These are phyloP conservation scores for Hura crepitans DNA, from an alignment of 441 rosid genomes.

Conservation along the genomic window DNA sequence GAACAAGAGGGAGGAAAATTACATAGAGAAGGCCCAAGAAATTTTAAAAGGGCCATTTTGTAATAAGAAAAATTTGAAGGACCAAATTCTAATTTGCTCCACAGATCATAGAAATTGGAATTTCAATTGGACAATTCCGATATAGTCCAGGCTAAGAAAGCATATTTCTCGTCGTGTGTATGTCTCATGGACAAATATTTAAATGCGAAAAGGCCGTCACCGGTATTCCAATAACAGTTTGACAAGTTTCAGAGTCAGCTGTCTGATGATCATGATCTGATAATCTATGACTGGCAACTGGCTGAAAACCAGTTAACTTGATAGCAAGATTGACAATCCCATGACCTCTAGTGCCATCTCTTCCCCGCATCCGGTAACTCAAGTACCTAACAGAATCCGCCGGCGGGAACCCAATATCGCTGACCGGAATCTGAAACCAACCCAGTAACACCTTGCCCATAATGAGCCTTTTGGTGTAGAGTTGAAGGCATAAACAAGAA, in stretches of 20 bases:
- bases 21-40: too few species aligned
- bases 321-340: conserved; percentile 47
- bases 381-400: conserved; percentile 34
- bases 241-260: conserved; percentile 17
- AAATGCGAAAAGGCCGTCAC: neutral
- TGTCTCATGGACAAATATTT: conserved; percentile 7
- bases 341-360: conserved; percentile 45
- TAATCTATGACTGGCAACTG: neutral
- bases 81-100: too few species aligned
- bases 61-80: too few species aligned
- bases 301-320: conserved; percentile 27
- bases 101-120: too few species aligned
- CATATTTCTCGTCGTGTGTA: too few species aligned
- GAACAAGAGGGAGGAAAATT: too few species aligned
- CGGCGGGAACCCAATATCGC: conserved; percentile 37
- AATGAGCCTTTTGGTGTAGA: conserved; percentile 36
- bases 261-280: neutral
- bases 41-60: too few species aligned
- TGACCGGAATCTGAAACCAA: conserved; percentile 53
- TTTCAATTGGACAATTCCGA: too few species aligned
- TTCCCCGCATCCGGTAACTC: conserved; percentile 47
- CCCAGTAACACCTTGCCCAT: conserved; percentile 39
- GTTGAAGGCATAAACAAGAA: conserved; percentile 30
- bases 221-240: conserved; percentile 46
- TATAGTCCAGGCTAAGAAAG: too few species aligned